Base-by-base conservation (phyloP, 169 alveolate species). In the Cryptosporidium xiaoi region DNA sequence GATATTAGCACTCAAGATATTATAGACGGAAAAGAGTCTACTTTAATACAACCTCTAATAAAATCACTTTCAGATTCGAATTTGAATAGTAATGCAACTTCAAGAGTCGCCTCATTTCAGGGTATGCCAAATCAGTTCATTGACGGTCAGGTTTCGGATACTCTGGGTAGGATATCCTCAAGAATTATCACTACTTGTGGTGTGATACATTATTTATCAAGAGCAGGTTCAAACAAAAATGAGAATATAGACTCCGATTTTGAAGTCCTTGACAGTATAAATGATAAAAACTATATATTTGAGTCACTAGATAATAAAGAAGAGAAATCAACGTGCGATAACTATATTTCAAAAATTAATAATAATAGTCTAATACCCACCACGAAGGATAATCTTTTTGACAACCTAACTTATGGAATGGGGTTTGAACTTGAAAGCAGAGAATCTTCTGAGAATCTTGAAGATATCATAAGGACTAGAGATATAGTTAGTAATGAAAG, bases 391-490 rank as follows among this genome's bases (percentile, higher is more conserved):
- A 55, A 48, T 18, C 7, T 44, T n/a, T 10, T 51, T 18, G 24
- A 51, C 7, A 13, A 58, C 18, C 24, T 44, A 3, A 77, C 24
- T 4, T 2, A 18, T 40, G 77, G 64, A 77, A 62, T 36, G 51
- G 12, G 16, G 16, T 46, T 77, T 36, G 65, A 62, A 16, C 53
- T 44, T 2, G 69, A 77, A 69, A 69, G 34, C n/a, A 69, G 60
- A 33, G 83, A 69, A 40, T 69, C 83, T 16, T 51, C 40, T 8
- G 83, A 69, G 44, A 69, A 51, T 56, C 56, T 51, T 29, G 83
- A 69, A 55, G 27, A n/a, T 33, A 51, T 66, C 15, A 69, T 20
- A n/a, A 0, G 6, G 5, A 53, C 18, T 51, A 53, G 24, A n/a
- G 64, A 27, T 66, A 8, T n/a, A 24, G 10, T 20, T 50, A 46